Percentiles rank a stretch among this genome's conserved stretches.
Evolutionary conservation across 1,139 yeast genomes (phyloP).

Genomic region (Hansenula lynferdii): DNA sequence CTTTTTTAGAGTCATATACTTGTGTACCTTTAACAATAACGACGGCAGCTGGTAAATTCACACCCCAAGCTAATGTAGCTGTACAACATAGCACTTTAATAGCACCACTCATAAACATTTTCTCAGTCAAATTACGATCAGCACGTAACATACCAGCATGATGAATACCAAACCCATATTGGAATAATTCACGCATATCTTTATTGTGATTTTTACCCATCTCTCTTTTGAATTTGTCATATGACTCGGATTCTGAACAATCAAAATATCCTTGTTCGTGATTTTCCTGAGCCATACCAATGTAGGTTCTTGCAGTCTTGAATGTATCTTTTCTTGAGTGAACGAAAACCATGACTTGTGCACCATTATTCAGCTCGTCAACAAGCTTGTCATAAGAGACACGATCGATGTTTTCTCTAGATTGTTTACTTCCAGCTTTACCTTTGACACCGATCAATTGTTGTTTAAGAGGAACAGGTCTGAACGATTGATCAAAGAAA

Average conservation of each 20-base stretch:
- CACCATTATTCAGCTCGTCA: constrained; percentile 62
- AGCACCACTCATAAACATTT: constrained; percentile 80
- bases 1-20: constrained; percentile 89
- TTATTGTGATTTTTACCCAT: constrained; percentile 70
- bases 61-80: constrained; percentile 99
- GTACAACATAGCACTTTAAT: constrained; percentile 92
- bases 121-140: constrained; percentile 87
- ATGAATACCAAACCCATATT: constrained; percentile 85
- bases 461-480: constrained; percentile 94
- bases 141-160: constrained; percentile 97
- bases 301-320: constrained; percentile 72
- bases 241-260: constrained; percentile 43
- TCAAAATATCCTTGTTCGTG: constrained; percentile 58
- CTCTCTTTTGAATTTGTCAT: constrained; percentile 54
- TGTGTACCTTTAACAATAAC: constrained; percentile 97
- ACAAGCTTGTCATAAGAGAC: constrained; percentile 74
- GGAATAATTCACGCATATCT: constrained; percentile 79
- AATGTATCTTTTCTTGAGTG: constrained; percentile 93
- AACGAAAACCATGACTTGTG: constrained; percentile 95
- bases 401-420: constrained; percentile 72
- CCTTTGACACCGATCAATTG: constrained; percentile 85
- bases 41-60: constrained; percentile 95
- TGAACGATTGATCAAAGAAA: constrained; percentile 85
- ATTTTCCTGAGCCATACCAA: constrained; percentile 59
- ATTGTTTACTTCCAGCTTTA: constrained; percentile 68